Evolutionary conservation across 441 rosid genomes (phyloP).

Genomic region (Erodium texanum): DNA sequence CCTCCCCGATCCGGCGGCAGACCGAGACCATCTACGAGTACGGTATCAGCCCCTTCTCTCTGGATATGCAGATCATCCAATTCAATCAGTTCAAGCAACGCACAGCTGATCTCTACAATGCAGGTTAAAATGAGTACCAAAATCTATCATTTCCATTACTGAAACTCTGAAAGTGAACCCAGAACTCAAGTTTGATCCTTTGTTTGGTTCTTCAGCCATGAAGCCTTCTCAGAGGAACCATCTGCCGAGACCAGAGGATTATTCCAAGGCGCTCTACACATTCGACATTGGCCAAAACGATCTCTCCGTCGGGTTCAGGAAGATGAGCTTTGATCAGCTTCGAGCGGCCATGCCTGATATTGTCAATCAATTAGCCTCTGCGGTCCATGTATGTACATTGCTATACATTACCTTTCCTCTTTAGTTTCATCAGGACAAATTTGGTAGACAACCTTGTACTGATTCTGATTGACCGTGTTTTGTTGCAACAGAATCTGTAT

Average conservation of each 20-base stretch:
- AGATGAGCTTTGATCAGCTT: constrained; percentile 57
- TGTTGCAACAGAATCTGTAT: constrained; percentile 46
- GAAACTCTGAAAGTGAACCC: no score
- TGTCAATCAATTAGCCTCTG: constrained; percentile 59
- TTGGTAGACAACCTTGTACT: neutral
- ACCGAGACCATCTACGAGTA: constrained; percentile 4
- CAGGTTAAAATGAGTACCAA: neutral
- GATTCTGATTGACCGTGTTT: neutral
- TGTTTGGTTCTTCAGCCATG: constrained; percentile 29
- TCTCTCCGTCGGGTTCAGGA: constrained; percentile 72
- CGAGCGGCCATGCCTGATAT: constrained; percentile 60
- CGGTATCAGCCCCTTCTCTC: constrained; percentile 3
- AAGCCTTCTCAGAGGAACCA: constrained; percentile 37
- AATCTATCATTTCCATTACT: no score
- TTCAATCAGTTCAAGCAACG: neutral
- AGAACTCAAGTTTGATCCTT: neutral
- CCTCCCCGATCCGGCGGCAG: neutral
- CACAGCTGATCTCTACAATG: constrained; percentile 1
- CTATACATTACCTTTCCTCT: neutral
- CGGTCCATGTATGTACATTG: constrained; percentile 53
- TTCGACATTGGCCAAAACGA: constrained; percentile 95
- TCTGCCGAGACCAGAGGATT: constrained; percentile 69
- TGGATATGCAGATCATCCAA: constrained; percentile 1
- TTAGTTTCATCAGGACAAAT: neutral
- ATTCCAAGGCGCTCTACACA: constrained; percentile 70